Percentiles rank a stretch among this genome's conserved stretches.
Conservation (phyloP, 805 yeast genomes). For the Yarrowia sp. region DNA sequence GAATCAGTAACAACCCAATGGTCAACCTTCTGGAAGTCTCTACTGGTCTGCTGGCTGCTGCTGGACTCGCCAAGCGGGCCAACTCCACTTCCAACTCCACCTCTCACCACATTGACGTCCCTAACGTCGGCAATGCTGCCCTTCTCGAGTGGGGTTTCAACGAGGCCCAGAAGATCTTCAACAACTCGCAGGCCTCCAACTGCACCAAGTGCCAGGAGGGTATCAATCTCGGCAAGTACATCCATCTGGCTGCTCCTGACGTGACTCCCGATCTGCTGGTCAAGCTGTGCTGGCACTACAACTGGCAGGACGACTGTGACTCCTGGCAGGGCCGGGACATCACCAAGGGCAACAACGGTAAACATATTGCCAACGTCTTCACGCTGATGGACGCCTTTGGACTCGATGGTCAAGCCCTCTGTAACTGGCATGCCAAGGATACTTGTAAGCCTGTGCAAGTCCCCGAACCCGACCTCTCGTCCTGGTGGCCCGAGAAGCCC, state of each 20-base stretch:
- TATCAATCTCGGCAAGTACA: constrained; percentile 29
- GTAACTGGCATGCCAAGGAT: constrained; percentile 52
- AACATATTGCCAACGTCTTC: constrained; percentile 58
- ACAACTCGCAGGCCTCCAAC: constrained; percentile 8
- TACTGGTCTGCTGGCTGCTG: constrained; percentile 15
- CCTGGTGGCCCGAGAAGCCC: constrained; percentile 53
- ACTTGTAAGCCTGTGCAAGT: neutral
- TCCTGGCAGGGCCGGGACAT: constrained; percentile 22
- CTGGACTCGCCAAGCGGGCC: constrained; percentile 16
- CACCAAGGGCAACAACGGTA: constrained; percentile 25
- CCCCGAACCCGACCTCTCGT: constrained; percentile 13
- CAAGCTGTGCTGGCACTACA: constrained; percentile 30
- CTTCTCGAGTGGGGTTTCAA: constrained; percentile 15
- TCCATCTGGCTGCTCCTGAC: constrained; percentile 5
- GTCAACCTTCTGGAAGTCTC: constrained; percentile 1
- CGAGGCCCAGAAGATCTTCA: constrained; percentile 34
- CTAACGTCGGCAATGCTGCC: constrained; percentile 16
- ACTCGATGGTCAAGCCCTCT: constrained; percentile 63
- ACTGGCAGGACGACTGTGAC: constrained; percentile 27
- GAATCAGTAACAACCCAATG: neutral
- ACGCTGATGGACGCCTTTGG: constrained; percentile 61
- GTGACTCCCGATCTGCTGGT: constrained; percentile 22
- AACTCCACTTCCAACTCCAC: neutral
- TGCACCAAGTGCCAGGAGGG: constrained; percentile 22
- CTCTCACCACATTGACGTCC: neutral